Evolutionary conservation across 1,139 yeast species (phyloP).

Genomic region (Kodamaea ohmeri): DNA sequence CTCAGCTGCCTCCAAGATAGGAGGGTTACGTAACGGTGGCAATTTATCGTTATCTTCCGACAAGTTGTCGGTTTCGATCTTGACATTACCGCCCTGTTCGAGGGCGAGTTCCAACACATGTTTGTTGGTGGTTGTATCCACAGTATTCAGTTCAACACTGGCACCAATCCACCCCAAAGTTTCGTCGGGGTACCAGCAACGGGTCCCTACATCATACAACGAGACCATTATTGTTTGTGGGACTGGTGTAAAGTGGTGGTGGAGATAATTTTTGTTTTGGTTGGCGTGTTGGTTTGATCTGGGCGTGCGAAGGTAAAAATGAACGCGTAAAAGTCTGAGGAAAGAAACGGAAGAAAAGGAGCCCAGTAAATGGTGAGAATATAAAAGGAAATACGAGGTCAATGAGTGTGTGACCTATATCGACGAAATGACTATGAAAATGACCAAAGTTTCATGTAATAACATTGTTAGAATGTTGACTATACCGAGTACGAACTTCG

Average conservation of each 20-base stretch:
- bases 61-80: constrained; percentile 51
- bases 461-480: too few relatives aligned
- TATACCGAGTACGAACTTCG: too few relatives aligned
- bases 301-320: constrained; percentile 6
- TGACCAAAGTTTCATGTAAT: too few relatives aligned
- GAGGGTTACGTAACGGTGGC: constrained; percentile 91
- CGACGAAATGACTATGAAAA: too few relatives aligned
- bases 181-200: constrained; percentile 95
- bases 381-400: not conserved
- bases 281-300: constrained; percentile 15
- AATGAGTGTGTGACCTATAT: too few relatives aligned
- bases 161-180: constrained; percentile 91
- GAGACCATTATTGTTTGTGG: constrained; percentile 23
- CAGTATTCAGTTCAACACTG: constrained; percentile 57
- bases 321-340: constrained; percentile 3
- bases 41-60: constrained; percentile 52
- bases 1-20: constrained; percentile 89
- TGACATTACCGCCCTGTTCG: constrained; percentile 45
- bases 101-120: constrained; percentile 57
- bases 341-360: not conserved
- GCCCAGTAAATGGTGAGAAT: not conserved
- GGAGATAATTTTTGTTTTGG: constrained; percentile 9
- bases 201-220: constrained; percentile 46
- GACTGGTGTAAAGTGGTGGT: constrained; percentile 6
- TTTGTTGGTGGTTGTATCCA: constrained; percentile 46